phyloP scores from a whole-genome alignment of 768 basidiomycete species.

The Russula ochroleuca region DNA sequence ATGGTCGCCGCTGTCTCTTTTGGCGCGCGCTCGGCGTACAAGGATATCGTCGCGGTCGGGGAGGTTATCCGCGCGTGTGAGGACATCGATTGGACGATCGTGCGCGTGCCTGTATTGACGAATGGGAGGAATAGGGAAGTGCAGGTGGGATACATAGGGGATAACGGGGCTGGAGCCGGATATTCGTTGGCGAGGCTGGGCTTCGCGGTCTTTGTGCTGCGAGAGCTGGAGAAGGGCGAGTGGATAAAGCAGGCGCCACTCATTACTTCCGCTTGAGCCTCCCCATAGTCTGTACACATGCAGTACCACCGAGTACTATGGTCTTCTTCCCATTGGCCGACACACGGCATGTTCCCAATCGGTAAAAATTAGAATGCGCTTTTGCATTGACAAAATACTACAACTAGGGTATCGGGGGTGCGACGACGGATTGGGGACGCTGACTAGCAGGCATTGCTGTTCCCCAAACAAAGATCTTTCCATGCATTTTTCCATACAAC shows the following conservation, averaged over 20 bases:
- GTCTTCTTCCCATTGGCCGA: background rate
- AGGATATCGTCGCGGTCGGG: slow-evolving; percentile 62
- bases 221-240: slow-evolving; percentile 51
- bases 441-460: background rate
- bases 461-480: background rate
- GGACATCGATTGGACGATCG: slow-evolving; percentile 64
- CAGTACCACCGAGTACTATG: background rate
- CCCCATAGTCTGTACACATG: background rate
- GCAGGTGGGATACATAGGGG: slow-evolving; percentile 64
- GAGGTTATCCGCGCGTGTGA: slow-evolving; percentile 49
- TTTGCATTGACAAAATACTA: background rate
- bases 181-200: slow-evolving; percentile 50
- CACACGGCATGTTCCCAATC: background rate
- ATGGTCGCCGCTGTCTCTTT: slow-evolving; percentile 40
- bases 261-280: slow-evolving; percentile 34
- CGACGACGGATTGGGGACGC: background rate
- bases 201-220: slow-evolving; percentile 56
- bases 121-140: slow-evolving; percentile 44
- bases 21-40: slow-evolving; percentile 55
- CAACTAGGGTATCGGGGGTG: background rate
- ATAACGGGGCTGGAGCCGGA: slow-evolving; percentile 43
- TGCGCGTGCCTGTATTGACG: slow-evolving; percentile 60
- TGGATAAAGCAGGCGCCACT: slow-evolving; percentile 53
- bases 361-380: background rate
- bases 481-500: background rate